Base-by-base conservation (phyloP, 306 rosid genomes). In the Corylus avellana region DNA sequence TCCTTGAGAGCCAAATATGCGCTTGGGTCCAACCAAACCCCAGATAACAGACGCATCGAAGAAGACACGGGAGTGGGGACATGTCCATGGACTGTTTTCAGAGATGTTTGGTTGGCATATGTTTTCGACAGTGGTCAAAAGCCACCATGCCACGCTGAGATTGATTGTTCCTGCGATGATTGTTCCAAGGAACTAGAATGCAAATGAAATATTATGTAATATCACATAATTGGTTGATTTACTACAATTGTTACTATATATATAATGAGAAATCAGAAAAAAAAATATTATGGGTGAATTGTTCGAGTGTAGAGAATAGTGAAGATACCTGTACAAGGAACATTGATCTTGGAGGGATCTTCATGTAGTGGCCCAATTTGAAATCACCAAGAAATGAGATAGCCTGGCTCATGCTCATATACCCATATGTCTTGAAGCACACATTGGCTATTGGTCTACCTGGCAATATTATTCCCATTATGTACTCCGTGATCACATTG, bases 271-370 rank as follows among this genome's bases (percentile, higher is more conserved):
- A 32, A 32, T 32, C 35, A 32, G 35, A 32, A 32, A 2, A 0
- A 0, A 57, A 57, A 11, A 57, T 57, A n/a, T 57, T 57, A n/a
- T 57, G 3, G 9, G 18, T n/a, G 29, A 57, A 57, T 57, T 57
- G 18, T 57, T 22, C 5, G 20, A 57, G 63, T 0, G 8, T 20
- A 7, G 29, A 57, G 35, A 59, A 25, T 27, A 25, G 14, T 25
- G 66, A 25, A 59, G 16, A 4, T 88, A 88, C 97, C 90, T 92
- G 97, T 80, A 91, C 93, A 55, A 91, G 79, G 81, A 92, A 92
- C 97, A 92, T 92, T 58, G 96, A 92, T 77, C 89, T 88, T 62
- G 94, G 96, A 50, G 97, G 96, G 83, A 92, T 92, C 92, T 92
- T 92, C 96, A 88, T 88, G 88, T 92, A 92, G 78, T 92, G 97